Base-by-base conservation (phyloP, 805 yeast genomes). In the Myxozyma sirexii region DNA sequence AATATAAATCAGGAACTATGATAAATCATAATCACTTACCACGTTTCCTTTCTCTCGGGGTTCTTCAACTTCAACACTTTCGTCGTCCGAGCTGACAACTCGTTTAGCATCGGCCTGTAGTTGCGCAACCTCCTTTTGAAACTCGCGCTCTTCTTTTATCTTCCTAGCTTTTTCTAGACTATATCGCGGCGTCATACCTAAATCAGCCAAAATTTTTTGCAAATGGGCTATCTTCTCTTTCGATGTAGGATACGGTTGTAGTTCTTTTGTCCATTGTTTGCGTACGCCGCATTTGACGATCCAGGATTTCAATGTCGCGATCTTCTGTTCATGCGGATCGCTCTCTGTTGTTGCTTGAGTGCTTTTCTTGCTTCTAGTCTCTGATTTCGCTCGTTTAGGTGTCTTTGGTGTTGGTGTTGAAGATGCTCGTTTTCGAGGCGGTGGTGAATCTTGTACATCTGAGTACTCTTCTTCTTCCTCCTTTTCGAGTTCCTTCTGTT, bases 131-230 rank as follows among this genome's bases (percentile, higher is more conserved):
- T 69, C 71, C 23, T 41, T 45, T 24, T 47, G 64, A 27, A 67
- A 53, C 45, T 67, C 71, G 2, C 71, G 52, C 24, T 59, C 56
- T 45, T 68, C 71, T 41, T 64, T 68, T 23, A 70, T 69, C 52
- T 53, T 47, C 33, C 56, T 57, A 4, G 72, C 72, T 44, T 69
- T 70, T 24, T 65, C 69, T n/a, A 51, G 41, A 50, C 67, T 67
- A 58, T 68, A 69, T 41, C 72, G 45, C 12, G 71, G 71, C 4
- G 64, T 65, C 69, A 69, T 69, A 17, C 72, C 72, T 3, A 69
- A 43, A 17, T 56, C 63, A 3, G 55, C 60, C 54, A 69, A 52
- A 37, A 67, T 57, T 15, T 52, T 35, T 42, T 59, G 60, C 29
- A 69, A 60, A 50, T 55, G 66, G 33, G 46, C 41, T 21, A 66